phyloP scores from a whole-genome alignment of 257 asterid genomes.

The Gentiana dahurica region DNA sequence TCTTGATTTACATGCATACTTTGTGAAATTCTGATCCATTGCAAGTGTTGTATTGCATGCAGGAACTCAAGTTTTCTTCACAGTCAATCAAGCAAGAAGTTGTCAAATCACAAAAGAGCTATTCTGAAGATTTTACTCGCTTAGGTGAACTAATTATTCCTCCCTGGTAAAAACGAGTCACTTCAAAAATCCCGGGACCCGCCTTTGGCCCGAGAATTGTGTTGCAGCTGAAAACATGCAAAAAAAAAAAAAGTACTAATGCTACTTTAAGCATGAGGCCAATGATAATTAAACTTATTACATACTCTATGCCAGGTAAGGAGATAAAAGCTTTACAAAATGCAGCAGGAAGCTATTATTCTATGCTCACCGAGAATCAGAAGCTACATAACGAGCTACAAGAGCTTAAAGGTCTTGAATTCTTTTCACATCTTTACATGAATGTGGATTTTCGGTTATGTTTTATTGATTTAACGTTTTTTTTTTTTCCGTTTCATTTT shows the following conservation, averaged over 20 bases:
- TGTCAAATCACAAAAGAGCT: slow-evolving; percentile 45
- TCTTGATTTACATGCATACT: not conserved
- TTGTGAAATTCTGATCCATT: not conserved
- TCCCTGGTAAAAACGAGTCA: not conserved
- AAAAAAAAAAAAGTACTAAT: not conserved
- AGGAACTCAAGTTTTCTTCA: slow-evolving; percentile 63
- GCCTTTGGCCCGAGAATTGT: too few species aligned
- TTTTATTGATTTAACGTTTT: too few species aligned
- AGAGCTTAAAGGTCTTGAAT: slow-evolving; percentile 70
- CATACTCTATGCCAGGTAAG: slow-evolving; percentile 5
- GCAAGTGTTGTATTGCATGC: slow-evolving; percentile 7
- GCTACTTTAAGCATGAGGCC: not conserved
- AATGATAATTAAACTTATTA: not conserved
- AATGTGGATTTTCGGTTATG: too few species aligned
- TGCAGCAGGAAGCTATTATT: slow-evolving; percentile 14
- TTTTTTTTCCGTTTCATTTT: not conserved
- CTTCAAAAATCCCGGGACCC: too few species aligned
- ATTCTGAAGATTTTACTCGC: slow-evolving; percentile 45
- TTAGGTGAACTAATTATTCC: slow-evolving; percentile 24
- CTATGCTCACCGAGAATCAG: slow-evolving; percentile 15
- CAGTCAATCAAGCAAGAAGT: slow-evolving; percentile 79
- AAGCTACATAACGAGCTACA: slow-evolving; percentile 23
- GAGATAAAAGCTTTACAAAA: slow-evolving; percentile 11
- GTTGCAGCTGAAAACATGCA: too few species aligned
- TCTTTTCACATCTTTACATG: not conserved